Evolutionary conservation across 2,329 filamentous ascomycete genomes (phyloP).

Genomic region (Aspergillus ibericus): DNA sequence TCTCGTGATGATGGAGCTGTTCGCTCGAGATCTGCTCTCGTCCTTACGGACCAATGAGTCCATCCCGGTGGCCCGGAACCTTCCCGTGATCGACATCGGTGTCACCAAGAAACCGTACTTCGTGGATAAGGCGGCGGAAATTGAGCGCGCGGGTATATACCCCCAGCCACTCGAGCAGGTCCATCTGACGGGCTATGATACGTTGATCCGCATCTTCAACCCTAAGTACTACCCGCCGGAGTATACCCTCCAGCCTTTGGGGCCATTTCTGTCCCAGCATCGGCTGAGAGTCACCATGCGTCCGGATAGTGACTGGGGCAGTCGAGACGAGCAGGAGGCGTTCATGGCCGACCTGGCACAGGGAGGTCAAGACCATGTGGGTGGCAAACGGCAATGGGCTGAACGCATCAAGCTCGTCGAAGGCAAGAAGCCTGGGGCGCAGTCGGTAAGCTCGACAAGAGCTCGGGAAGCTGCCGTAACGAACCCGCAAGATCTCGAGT

Average conservation of each 20-base stretch:
- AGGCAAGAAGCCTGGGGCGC: constrained; percentile 36
- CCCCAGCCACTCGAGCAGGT: constrained; percentile 42
- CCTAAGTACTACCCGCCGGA: constrained; percentile 50
- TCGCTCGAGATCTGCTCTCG: constrained; percentile 45
- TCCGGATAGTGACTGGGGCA: constrained; percentile 43
- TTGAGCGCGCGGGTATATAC: constrained; percentile 41
- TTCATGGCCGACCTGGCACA: constrained; percentile 41
- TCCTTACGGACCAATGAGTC: constrained; percentile 24
- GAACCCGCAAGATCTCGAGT: constrained; percentile 33
- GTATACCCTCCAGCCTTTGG: constrained; percentile 44
- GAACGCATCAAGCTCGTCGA: constrained; percentile 44
- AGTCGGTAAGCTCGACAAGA: constrained; percentile 45
- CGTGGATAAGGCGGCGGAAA: constrained; percentile 48
- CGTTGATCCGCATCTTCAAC: constrained; percentile 50
- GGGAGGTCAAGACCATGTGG: constrained; percentile 38
- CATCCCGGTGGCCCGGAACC: constrained; percentile 7
- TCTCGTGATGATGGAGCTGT: constrained; percentile 50
- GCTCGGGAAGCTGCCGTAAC: constrained; percentile 39
- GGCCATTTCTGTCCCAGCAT: constrained; percentile 45
- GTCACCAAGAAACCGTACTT: constrained; percentile 52
- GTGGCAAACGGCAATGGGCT: constrained; percentile 45
- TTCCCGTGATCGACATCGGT: constrained; percentile 47
- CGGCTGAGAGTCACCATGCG: constrained; percentile 47
- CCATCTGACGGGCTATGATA: constrained; percentile 52
- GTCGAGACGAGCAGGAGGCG: constrained; percentile 38